Conservation (phyloP, 2,329 filamentous ascomycete species). For the Geoglossum cookeanum region DNA sequence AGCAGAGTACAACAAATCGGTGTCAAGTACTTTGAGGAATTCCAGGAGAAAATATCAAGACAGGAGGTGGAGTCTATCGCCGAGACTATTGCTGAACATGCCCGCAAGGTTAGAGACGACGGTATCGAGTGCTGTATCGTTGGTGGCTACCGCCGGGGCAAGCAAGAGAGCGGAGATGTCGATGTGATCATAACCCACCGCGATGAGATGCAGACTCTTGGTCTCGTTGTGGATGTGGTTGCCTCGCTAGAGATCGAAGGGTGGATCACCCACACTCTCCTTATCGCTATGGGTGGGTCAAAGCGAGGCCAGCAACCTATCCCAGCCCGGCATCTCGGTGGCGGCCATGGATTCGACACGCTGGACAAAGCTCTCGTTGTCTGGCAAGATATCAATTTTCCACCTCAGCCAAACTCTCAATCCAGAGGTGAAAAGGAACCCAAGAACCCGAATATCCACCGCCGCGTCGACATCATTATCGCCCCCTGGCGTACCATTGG, state of each 20-base stretch:
- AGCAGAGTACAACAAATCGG: constrained; percentile 80
- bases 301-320: constrained; percentile 50
- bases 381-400: constrained; percentile 43
- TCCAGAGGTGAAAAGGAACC: constrained; percentile 16
- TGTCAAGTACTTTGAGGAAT: constrained; percentile 82
- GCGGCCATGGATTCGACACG: constrained; percentile 55
- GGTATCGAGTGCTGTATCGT: constrained; percentile 45
- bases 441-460: constrained; percentile 55
- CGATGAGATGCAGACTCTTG: constrained; percentile 44
- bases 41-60: constrained; percentile 51
- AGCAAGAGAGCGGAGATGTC: constrained; percentile 56
- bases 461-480: constrained; percentile 82
- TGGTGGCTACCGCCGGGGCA: constrained; percentile 67
- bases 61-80: constrained; percentile 54
- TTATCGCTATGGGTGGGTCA: constrained; percentile 48
- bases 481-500: constrained; percentile 76
- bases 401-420: constrained; percentile 19
- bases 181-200: constrained; percentile 72
- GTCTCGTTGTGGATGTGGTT: constrained; percentile 57
- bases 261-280: constrained; percentile 68
- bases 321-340: constrained; percentile 27
- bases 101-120: constrained; percentile 37
- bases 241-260: constrained; percentile 44
- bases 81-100: constrained; percentile 42
- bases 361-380: constrained; percentile 86